These are phyloP conservation scores for Candida sanyaensis DNA, from an alignment of 1,139 yeast species.

Conservation along the genomic window DNA sequence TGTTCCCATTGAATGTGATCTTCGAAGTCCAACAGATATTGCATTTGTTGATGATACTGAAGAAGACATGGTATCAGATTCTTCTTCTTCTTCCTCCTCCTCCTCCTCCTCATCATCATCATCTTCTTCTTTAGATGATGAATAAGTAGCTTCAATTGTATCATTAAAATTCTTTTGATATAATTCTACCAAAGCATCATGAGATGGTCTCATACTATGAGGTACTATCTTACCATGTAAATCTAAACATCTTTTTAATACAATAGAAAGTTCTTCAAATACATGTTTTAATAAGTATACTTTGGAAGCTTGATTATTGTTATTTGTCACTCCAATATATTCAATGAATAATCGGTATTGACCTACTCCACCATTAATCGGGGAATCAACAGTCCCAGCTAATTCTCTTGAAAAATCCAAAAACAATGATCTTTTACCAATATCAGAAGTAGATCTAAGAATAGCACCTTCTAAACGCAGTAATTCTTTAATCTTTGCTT, in stretches of 20 bases:
- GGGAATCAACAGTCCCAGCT: conserved; percentile 89
- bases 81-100: conserved; percentile 3
- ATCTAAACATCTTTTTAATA: conserved; percentile 65
- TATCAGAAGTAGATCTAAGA: conserved; percentile 56
- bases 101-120: no score
- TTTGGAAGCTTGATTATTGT: conserved; percentile 47
- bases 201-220: conserved; percentile 57
- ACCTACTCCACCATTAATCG: conserved; percentile 91
- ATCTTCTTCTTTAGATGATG: conserved; percentile 3
- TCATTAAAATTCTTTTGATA: conserved; percentile 67
- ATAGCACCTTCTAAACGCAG: conserved; percentile 67
- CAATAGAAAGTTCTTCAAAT: conserved; percentile 68
- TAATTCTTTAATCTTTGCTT: conserved; percentile 70
- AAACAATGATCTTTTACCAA: conserved; percentile 53
- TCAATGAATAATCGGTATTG: conserved; percentile 73
- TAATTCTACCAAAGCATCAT: conserved; percentile 65
- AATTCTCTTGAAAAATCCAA: conserved; percentile 74
- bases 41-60: conserved; percentile 2
- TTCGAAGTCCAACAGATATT: conserved; percentile 4
- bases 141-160: conserved; percentile 1
- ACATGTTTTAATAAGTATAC: conserved; percentile 56
- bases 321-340: conserved; percentile 37
- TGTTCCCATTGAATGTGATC: conserved; percentile 2
- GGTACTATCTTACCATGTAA: conserved; percentile 71
- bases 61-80: not conserved